Evolutionary conservation across 768 basidiomycete genomes (phyloP), one percentile per base, ranked within the genome.

Genomic region (Trametes punicea): DNA sequence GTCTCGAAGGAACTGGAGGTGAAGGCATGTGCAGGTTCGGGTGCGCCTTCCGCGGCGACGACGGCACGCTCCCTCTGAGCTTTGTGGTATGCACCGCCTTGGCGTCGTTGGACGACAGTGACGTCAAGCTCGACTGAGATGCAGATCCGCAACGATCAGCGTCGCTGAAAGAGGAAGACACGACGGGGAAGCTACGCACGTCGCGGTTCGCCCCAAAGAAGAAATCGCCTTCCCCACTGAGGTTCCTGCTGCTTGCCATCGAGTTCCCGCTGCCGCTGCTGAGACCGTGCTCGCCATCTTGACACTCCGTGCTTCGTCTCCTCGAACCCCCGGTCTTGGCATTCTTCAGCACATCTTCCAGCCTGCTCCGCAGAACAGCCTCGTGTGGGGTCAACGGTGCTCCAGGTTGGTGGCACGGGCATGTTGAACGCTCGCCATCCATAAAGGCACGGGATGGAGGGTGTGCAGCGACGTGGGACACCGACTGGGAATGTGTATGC

Each of bases 311-410:
- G 47, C 67, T 66, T 18, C 55, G 40, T 20, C 55, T 46, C 33
- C 65, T 51, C 29, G 62, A 46, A 21, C 63, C 57, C 48, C 63
- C 63, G 25, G 60, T 57, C 54, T 65, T 65, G 57, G 68, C 66
- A 13, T 61, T 64, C 55, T 69, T 67, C n/a, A 84, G 64, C 42
- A 82, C 81, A 1, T 77, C 68, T 69, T 84, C 83, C 16, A 84
- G 69, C 10, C 80, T 73, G 45, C 73, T 77, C 7, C 78, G 74
- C 23, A 84, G 72, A 21, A 80, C 83, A 40, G 78, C 79, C 62
- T 78, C 81, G 50, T 80, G 82, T 0, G 80, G 81, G 15, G 77
- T 77, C 16, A 65, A 25, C 9, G 58, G 51, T 1, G 34, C 27
- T 1, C 47, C 48, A 6, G 38, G 39, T 8, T 55, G 58, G 21